Base-by-base conservation (phyloP, 768 basidiomycete species). In the Lentinula aciculospora region DNA sequence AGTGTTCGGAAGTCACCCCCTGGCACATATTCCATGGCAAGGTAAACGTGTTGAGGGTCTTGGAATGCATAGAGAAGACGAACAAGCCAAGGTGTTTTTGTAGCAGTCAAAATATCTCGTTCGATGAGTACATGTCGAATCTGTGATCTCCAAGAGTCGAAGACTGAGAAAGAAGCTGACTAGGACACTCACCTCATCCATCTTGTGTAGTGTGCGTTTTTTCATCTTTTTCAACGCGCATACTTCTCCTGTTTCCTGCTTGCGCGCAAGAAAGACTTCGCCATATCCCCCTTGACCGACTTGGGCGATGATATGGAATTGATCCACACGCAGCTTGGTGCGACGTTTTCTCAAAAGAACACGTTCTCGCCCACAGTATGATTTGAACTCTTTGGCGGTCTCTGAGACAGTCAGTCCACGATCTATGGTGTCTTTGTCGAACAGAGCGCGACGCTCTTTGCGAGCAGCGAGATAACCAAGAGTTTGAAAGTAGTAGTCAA, bases 201-300 rank as follows among this genome's bases (percentile, higher is more conserved):
- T 98, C 79, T 99, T 99, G 67, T 88, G 88, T 42, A 99, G 66
- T 0, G 94, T 98, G 23, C 88, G 81, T 72, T 99, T 99, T 64
- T 78, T 81, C 97, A 99, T 96, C 76, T 92, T 96, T 80, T 99
- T 98, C 56, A 98, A 74, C 6, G 97, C 97, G 62, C 96, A 98
- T 9, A 99, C 91, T 68, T 98, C 93, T 27, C 94, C 92, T 1
- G 95, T 91, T 65, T 99, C 97, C 63, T 88, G 88, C 69, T 98
- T 97, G 40, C 96, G 78, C 9, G 97, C 97, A 53, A 99, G 79
- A 67, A 90, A 99, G 25, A 99, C 97, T 62, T 98, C 96, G 4
- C 97, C 97, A 71, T 98, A 99, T 2, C 97, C 97, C 12, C 97
- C 97, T 74, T 99, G 97, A 1, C 97, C 97, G 48, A 99, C 94